Evolutionary conservation across 2,329 filamentous ascomycete species (phyloP).

Genomic region (Ceratocystis harringtonii): DNA sequence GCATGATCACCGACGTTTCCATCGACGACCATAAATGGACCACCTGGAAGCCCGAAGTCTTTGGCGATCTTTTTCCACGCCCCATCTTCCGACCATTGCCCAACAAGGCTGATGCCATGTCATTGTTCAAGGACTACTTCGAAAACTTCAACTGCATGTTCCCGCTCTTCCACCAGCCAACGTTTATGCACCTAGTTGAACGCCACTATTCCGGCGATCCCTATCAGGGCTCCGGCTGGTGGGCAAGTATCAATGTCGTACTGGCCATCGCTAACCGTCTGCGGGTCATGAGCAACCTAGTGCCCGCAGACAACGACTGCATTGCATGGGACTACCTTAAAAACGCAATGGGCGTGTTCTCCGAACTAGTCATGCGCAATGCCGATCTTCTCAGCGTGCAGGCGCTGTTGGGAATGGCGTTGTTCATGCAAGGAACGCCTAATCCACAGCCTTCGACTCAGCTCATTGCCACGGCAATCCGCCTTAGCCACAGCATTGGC

Average conservation of each 20-base stretch:
- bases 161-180: slow-evolving; percentile 90
- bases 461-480: slow-evolving; percentile 76
- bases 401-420: slow-evolving; percentile 78
- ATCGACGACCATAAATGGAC: slow-evolving; percentile 92
- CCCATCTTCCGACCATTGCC: slow-evolving; percentile 73
- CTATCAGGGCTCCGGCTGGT: slow-evolving; percentile 93
- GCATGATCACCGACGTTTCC: slow-evolving; percentile 85
- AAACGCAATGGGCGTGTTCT: slow-evolving; percentile 86
- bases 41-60: slow-evolving; percentile 96
- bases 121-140: slow-evolving; percentile 83
- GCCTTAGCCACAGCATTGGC: slow-evolving; percentile 84
- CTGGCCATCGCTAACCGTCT: slow-evolving; percentile 86
- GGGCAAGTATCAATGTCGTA: slow-evolving; percentile 89
- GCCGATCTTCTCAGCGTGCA: slow-evolving; percentile 92
- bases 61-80: slow-evolving; percentile 77
- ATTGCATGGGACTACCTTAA: slow-evolving; percentile 94
- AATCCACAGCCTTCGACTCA: slow-evolving; percentile 93
- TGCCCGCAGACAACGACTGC: slow-evolving; percentile 78
- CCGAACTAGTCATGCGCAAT: slow-evolving; percentile 88
- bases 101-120: slow-evolving; percentile 72
- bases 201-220: slow-evolving; percentile 85
- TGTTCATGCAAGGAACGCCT: slow-evolving; percentile 91
- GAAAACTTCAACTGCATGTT: slow-evolving; percentile 99
- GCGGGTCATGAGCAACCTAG: slow-evolving; percentile 87
- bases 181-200: slow-evolving; percentile 95